phyloP scores from a whole-genome alignment of 2,329 filamentous ascomycete species.

The Stemphylium vesicarium region DNA sequence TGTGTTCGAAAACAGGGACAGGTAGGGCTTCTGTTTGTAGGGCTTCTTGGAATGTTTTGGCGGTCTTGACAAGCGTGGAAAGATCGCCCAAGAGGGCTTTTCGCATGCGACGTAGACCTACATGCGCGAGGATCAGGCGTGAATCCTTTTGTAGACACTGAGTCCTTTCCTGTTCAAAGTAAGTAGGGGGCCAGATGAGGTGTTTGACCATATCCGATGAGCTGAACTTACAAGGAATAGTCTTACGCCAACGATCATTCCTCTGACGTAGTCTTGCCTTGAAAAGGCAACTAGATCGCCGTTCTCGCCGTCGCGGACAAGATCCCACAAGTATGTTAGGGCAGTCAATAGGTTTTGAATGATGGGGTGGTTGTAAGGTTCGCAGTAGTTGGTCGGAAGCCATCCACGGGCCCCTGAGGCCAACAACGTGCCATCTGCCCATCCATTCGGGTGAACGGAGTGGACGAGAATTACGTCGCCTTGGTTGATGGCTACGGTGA shows the following conservation, averaged over 20 bases:
- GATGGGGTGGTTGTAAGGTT: constrained; percentile 87
- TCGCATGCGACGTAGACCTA: constrained; percentile 77
- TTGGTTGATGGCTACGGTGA: constrained; percentile 86
- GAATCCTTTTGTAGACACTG: constrained; percentile 87
- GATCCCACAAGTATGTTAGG: constrained; percentile 89
- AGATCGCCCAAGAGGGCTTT: constrained; percentile 90
- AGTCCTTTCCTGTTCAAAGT: constrained; percentile 73
- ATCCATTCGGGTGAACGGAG: constrained; percentile 96
- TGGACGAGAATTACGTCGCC: constrained; percentile 94
- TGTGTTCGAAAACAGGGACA: constrained; percentile 70
- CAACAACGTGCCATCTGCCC: constrained; percentile 93
- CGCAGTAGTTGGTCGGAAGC: constrained; percentile 98
- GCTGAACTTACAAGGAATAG: constrained; percentile 75
- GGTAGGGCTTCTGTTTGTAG: constrained; percentile 53
- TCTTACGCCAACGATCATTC: constrained; percentile 90
- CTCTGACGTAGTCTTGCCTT: constrained; percentile 92
- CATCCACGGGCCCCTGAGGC: constrained; percentile 87
- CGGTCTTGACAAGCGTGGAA: constrained; percentile 85
- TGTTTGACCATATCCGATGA: not conserved
- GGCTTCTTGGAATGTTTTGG: constrained; percentile 81
- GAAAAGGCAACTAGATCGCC: constrained; percentile 80
- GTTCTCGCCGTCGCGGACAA: constrained; percentile 77
- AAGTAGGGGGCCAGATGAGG: constrained; percentile 14
- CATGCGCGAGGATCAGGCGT: constrained; percentile 73
- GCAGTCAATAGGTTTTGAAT: constrained; percentile 86